These are phyloP conservation scores for rapeseed (Brassica napus) DNA, from an alignment of 345 rosid species.

Conservation along the genomic window DNA sequence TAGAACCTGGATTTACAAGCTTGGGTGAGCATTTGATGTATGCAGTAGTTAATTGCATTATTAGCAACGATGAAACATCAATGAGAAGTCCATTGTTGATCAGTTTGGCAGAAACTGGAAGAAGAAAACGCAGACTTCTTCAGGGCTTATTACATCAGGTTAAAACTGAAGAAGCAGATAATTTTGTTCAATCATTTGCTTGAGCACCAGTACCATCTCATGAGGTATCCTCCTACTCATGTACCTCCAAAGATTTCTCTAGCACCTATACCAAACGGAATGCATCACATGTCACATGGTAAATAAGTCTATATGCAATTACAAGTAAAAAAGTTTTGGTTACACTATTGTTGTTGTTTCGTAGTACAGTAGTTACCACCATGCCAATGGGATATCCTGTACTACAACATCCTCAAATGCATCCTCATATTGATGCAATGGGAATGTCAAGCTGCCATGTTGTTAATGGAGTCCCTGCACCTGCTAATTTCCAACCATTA, in stretches of 20 bases:
- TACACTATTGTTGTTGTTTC: slow-evolving; percentile 32
- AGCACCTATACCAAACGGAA: slow-evolving; percentile 88
- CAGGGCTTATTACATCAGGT: slow-evolving; percentile 89
- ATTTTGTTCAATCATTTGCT: slow-evolving; percentile 86
- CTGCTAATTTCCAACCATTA: slow-evolving; percentile 76
- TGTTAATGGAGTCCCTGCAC: slow-evolving; percentile 96
- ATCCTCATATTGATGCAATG: slow-evolving; percentile 84
- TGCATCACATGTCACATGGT: slow-evolving; percentile 86
- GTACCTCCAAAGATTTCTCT: slow-evolving; percentile 74
- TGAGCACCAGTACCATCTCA: slow-evolving; percentile 88
- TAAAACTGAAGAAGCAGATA: slow-evolving; percentile 93
- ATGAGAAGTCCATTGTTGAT: slow-evolving; percentile 4
- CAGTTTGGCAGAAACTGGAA: slow-evolving; percentile 99
- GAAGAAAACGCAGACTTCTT: slow-evolving; percentile 96
- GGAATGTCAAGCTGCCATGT: slow-evolving; percentile 93
- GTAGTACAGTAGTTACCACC: slow-evolving; percentile 91
- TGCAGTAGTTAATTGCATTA: background rate
- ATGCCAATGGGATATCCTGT: slow-evolving; percentile 98
- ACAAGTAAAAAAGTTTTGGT: background rate
- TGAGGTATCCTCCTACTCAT: slow-evolving; percentile 58
- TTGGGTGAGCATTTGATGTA: slow-evolving; percentile 16
- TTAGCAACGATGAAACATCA: slow-evolving; percentile 6
- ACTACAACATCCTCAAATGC: slow-evolving; percentile 84
- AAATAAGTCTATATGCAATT: slow-evolving; percentile 40
- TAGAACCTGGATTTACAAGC: slow-evolving; percentile 48